Percentiles rank a stretch among this genome's conserved stretches.
Evolutionary conservation across 306 rosid species (phyloP).

Genomic region (Ormosia semicastrata): DNA sequence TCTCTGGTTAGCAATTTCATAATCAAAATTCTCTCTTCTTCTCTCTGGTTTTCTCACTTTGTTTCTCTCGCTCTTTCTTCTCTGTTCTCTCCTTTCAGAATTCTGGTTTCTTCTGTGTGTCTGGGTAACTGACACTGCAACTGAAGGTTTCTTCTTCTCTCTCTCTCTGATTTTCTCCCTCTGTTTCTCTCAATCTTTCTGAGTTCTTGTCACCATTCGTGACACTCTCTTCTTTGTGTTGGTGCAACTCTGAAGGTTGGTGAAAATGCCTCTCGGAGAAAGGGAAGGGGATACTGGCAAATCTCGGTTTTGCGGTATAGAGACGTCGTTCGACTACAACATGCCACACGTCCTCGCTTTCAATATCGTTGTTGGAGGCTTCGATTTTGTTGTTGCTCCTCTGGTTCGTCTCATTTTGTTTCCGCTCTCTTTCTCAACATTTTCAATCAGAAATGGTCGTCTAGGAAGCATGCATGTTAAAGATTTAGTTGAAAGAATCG

Average conservation of each 20-base stretch:
- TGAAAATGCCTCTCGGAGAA: conserved; percentile 71
- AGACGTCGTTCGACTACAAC: conserved; percentile 47
- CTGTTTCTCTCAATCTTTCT: too few species aligned
- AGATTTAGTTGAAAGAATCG: neutral
- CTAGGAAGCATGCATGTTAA: neutral
- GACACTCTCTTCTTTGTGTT: neutral
- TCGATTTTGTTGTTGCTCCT: conserved; percentile 61
- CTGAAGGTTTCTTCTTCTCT: neutral
- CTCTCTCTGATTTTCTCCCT: too few species aligned
- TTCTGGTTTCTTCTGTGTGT: neutral
- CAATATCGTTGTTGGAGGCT: conserved; percentile 42
- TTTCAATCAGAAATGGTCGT: neutral
- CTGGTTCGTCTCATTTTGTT: conserved; percentile 45
- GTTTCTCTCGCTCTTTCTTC: neutral
- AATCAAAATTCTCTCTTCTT: neutral
- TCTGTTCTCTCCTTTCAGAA: neutral
- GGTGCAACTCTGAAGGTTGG: neutral
- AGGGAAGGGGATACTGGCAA: conserved; percentile 53
- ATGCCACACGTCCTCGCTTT: conserved; percentile 42
- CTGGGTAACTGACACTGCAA: neutral
- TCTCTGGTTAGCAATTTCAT: too few species aligned
- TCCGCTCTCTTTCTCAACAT: neutral
- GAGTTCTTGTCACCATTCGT: too few species aligned
- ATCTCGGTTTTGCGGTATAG: conserved; percentile 59
- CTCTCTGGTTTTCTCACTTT: neutral